Base-by-base conservation (phyloP, 169 alveolate genomes). In the Eimeria sp. region DNA sequence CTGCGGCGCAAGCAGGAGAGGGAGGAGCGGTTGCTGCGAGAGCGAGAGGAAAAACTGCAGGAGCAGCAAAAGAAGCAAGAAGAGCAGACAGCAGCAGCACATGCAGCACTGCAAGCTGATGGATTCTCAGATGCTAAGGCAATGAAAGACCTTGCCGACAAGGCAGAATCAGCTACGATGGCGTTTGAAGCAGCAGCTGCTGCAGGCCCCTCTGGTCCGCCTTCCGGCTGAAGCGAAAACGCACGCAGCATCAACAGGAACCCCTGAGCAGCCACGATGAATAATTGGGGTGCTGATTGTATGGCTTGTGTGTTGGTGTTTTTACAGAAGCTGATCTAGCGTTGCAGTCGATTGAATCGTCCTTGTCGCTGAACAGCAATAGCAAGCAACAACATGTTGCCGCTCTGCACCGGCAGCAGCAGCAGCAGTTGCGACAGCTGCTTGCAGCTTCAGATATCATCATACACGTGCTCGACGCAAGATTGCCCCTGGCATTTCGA, bases 401-500 rank as follows among this genome's bases (percentile, higher is more conserved):
- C 58, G 80, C 89, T 22, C 75, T 61, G 63, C 73, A 95, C 92
- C 92, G 90, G 96, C 84, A 96, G 91, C 91, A 95, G 89, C 94
- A 73, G 84, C 88, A 58, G 80, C 95, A 89, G 70, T 70, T 96
- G 61, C 97, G 98, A 63, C 97, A 97, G 89, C 98, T 98, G 57
- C 96, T 98, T 73, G 99, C 98, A 70, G 97, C 97, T 45, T 96
- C 99, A 18, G 99, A 98, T 96, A 98, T 98, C 88, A 94, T 98
- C 47, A 90, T 98, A 67, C 98, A 98, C 80, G 99, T 98, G 6
- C 96, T 99, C 70, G 99, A 99, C 97, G 99, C 99, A 5, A 97
- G 99, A 97, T 99, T 98, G 94, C 99, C 99, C 25, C 89, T 96
- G 70, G 98, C 98, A 43, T 98, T 98, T 96, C 98, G 99, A 95